phyloP scores from a whole-genome alignment of 164 flowering plant genomes.

The Amborella trichopoda region DNA sequence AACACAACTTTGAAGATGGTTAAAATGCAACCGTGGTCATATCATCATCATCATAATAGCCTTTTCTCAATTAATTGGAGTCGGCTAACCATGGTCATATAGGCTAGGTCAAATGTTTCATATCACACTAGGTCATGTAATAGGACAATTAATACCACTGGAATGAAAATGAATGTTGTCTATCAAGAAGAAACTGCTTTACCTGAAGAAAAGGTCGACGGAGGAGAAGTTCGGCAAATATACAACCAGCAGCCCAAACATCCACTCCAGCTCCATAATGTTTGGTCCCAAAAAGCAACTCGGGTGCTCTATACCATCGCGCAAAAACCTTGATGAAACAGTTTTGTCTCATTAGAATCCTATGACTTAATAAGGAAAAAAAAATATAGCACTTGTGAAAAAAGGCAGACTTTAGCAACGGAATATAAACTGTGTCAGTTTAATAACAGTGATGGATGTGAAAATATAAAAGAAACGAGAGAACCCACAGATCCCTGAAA shows the following conservation, averaged over 20 bases:
- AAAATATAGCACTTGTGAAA: too few relatives aligned
- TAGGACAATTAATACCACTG: not conserved
- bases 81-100: too few relatives aligned
- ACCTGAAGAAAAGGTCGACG: constrained; percentile 95
- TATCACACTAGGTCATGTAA: not conserved
- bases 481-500: too few relatives aligned
- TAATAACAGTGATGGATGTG: too few relatives aligned
- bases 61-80: too few relatives aligned
- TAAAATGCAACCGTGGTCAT: too few relatives aligned
- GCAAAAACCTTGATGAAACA: constrained; percentile 67
- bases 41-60: too few relatives aligned
- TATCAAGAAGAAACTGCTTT: constrained; percentile 5
- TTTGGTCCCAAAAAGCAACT: constrained; percentile 87
- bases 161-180: not conserved
- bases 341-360: not conserved
- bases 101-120: too few relatives aligned
- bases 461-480: too few relatives aligned
- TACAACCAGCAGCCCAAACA: constrained; percentile 98
- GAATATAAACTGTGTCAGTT: too few relatives aligned
- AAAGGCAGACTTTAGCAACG: too few relatives aligned
- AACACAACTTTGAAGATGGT: too few relatives aligned
- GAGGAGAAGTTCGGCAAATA: constrained; percentile 94
- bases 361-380: not conserved
- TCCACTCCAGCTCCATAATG: constrained; percentile 96
- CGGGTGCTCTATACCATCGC: constrained; percentile 98